Base-by-base conservation (phyloP, 495 filamentous ascomycete genomes). In the Aspergillus cristatus region DNA sequence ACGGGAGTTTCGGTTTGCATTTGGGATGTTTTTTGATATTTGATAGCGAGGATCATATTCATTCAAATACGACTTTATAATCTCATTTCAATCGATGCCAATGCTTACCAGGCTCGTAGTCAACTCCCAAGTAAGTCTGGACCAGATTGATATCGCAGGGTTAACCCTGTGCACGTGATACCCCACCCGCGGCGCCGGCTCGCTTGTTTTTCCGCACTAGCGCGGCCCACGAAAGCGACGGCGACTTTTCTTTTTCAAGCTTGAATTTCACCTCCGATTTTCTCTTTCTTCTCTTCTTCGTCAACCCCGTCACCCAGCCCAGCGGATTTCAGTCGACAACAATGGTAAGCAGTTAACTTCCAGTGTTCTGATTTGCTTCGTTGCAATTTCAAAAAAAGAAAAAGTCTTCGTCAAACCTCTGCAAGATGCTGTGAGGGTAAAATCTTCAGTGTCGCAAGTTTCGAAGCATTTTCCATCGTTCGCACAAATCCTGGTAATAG, bases 291-390 rank as follows among this genome's bases (percentile, higher is more conserved):
- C 44, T 54, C 46, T 42, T 42, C 46, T 47, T 38, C 48, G 62
- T 63, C 60, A 64, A 62, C 44, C 46, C 56, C 58, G 57, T 64
- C 64, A 59, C 53, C 43, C 57, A 64, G 49, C 60, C 34, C 43
- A 34, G 48, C 63, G 56, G 50, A 67, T 59, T 57, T 45, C 58
- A 64, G 60, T 62, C 65, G 65, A 70, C 66, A 66, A 67, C 46
- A 54, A 69, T 70, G 66, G 66, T 70, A 66, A 70, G 66, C 62
- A 61, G 34, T 40, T 65, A 46, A 58, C 42, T 31, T 49, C 51
- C 50, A 58, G 30, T 45, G 49, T 54, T 62, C 55, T 8, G 51
- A 53, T 51, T 47, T 53, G 8, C 20, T 8, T 24, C 20, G 50
- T 63, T 52, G 40, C 51, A 53, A 36, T 35, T 51, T 44, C n/a